Percentiles rank a stretch among this genome's conserved stretches.
These are phyloP conservation scores for Xylaria venustula DNA, from an alignment of 495 filamentous ascomycete genomes.

Conservation along the genomic window DNA sequence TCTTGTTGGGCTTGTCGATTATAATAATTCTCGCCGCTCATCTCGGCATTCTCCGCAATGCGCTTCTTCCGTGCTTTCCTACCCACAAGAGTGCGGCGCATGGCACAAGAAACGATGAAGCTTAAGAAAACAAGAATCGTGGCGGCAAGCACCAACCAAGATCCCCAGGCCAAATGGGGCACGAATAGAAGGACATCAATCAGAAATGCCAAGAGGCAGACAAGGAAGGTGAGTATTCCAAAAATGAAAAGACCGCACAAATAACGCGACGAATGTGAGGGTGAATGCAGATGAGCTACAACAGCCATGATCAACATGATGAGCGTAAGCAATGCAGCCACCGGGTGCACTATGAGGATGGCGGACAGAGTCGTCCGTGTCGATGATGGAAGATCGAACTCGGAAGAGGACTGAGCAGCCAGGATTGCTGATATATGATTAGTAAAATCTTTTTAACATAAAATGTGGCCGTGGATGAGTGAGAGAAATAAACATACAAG, in stretches of 20 bases:
- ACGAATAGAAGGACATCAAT: conserved; percentile 96
- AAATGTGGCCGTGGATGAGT: neutral
- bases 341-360: conserved; percentile 88
- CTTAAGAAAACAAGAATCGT: conserved; percentile 83
- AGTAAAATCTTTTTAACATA: no score
- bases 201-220: conserved; percentile 84
- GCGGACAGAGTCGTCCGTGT: conserved; percentile 84
- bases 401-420: conserved; percentile 21
- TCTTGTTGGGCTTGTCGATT: conserved; percentile 62
- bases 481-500: conserved; percentile 51
- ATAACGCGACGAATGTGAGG: conserved; percentile 90
- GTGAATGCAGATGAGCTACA: conserved; percentile 81
- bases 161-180: conserved; percentile 90
- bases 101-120: conserved; percentile 89
- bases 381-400: conserved; percentile 71
- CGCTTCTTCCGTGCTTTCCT: conserved; percentile 88
- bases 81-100: conserved; percentile 90
- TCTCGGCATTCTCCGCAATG: conserved; percentile 89
- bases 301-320: conserved; percentile 78
- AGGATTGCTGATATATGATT: conserved; percentile 34
- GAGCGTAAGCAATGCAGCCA: conserved; percentile 83
- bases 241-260: conserved; percentile 82
- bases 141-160: conserved; percentile 89
- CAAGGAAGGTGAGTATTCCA: conserved; percentile 77
- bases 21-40: conserved; percentile 92